These are phyloP conservation scores for Mycena filopes DNA, from an alignment of 768 basidiomycete genomes.

Conservation along the genomic window DNA sequence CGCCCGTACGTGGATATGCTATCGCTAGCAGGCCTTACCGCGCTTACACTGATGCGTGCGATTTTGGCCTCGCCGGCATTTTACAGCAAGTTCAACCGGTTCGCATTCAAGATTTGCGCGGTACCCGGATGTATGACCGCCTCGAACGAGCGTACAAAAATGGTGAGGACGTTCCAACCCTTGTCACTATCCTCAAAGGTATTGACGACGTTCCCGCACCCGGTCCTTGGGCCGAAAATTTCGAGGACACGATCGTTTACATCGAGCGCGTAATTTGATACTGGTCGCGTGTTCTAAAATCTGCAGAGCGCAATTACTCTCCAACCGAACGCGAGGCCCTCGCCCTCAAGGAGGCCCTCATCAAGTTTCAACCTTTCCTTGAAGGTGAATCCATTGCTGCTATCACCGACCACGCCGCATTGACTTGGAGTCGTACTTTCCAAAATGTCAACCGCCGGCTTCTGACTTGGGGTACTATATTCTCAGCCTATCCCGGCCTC, in stretches of 20 bases:
- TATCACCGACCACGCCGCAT: background rate
- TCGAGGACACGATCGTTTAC: background rate
- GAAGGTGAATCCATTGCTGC: background rate
- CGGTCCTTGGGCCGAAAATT: background rate
- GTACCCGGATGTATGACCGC: slow-evolving; percentile 28
- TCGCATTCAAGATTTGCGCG: slow-evolving; percentile 36
- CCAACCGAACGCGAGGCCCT: no score
- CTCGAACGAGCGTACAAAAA: background rate
- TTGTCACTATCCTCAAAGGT: background rate
- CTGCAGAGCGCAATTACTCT: background rate
- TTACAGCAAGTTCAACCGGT: slow-evolving; percentile 48
- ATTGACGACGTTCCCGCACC: background rate
- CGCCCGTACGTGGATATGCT: slow-evolving; percentile 46
- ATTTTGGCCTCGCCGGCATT: slow-evolving; percentile 38
- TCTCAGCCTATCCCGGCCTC: slow-evolving; percentile 42
- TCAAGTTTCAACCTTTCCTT: slow-evolving; percentile 3
- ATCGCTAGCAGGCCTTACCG: slow-evolving; percentile 42
- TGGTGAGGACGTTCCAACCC: background rate
- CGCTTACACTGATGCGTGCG: slow-evolving; percentile 48
- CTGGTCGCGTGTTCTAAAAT: background rate
- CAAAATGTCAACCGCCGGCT: slow-evolving; percentile 8
- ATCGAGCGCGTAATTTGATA: background rate
- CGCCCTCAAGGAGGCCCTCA: no score
- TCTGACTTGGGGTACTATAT: slow-evolving; percentile 33
- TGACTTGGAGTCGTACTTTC: slow-evolving; percentile 5